Percentiles rank a stretch among this genome's conserved stretches.
Evolutionary conservation across 805 yeast genomes (phyloP).

Genomic region (Pichia nakasei): DNA sequence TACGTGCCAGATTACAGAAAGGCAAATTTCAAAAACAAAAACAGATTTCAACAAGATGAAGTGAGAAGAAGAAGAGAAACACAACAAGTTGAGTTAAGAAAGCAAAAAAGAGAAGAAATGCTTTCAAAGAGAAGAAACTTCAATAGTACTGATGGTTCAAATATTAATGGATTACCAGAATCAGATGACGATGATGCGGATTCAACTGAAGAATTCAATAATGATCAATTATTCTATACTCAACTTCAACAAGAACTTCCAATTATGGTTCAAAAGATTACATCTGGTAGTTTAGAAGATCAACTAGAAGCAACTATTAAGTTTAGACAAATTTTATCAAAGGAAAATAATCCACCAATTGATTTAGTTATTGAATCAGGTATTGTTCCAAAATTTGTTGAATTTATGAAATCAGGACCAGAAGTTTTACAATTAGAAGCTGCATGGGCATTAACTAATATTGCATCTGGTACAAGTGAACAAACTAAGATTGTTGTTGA

Average conservation of each 20-base stretch:
- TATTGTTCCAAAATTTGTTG: conserved; percentile 85
- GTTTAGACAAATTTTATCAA: conserved; percentile 86
- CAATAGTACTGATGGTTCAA: conserved; percentile 22
- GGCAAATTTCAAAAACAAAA: conserved; percentile 90
- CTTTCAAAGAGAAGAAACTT: conserved; percentile 89
- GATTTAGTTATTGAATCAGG: conserved; percentile 89
- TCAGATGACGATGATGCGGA: conserved; percentile 46
- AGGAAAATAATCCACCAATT: conserved; percentile 95
- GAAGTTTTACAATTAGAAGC: conserved; percentile 93
- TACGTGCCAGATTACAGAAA: conserved; percentile 97
- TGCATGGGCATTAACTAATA: conserved; percentile 99
- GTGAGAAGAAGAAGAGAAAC: conserved; percentile 96
- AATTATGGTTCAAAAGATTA: conserved; percentile 71
- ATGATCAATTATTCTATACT: conserved; percentile 31
- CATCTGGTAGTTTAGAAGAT: conserved; percentile 63
- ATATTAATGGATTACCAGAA: conserved; percentile 18
- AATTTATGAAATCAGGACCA: conserved; percentile 72
- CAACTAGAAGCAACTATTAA: conserved; percentile 86
- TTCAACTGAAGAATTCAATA: conserved; percentile 33
- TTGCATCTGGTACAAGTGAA: conserved; percentile 86
- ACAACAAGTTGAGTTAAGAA: conserved; percentile 92
- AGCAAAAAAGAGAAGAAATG: conserved; percentile 93
- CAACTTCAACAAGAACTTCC: conserved; percentile 67
- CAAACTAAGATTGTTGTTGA: conserved; percentile 90
- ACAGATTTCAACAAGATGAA: conserved; percentile 90